Conservation (phyloP, 176 grass and related monocot genomes). For the Ensete glaucum region DNA sequence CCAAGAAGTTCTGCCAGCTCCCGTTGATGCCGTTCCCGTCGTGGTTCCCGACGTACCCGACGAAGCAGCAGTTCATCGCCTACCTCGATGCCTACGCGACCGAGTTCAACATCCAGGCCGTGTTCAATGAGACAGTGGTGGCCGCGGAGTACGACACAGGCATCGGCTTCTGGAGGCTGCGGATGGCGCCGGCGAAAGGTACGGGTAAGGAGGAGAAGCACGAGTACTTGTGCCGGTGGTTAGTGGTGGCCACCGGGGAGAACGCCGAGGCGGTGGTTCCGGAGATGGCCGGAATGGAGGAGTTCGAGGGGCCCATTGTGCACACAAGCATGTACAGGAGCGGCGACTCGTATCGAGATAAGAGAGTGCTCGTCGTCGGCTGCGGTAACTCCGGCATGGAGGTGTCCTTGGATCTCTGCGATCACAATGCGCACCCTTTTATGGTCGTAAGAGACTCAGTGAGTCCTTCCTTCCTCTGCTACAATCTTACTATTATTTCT, state of each 20-base stretch:
- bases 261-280: slow-evolving; percentile 67
- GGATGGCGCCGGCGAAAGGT: neutral
- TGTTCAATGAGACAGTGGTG: slow-evolving; percentile 43
- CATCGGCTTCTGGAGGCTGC: slow-evolving; percentile 42
- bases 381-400: slow-evolving; percentile 94
- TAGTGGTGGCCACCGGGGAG: slow-evolving; percentile 82
- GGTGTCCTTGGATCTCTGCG: slow-evolving; percentile 62
- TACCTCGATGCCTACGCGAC: slow-evolving; percentile 52
- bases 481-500: neutral
- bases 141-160: slow-evolving; percentile 45
- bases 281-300: slow-evolving; percentile 47
- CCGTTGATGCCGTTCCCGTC: slow-evolving; percentile 57
- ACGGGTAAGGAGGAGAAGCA: slow-evolving; percentile 15
- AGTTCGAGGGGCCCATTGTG: slow-evolving; percentile 40
- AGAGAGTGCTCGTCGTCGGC: slow-evolving; percentile 67
- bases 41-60: slow-evolving; percentile 51
- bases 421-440: slow-evolving; percentile 55
- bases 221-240: slow-evolving; percentile 50
- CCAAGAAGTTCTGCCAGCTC: slow-evolving; percentile 70
- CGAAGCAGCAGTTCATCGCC: slow-evolving; percentile 66
- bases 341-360: slow-evolving; percentile 38
- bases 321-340: slow-evolving; percentile 67
- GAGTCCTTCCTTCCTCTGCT: slow-evolving; percentile 9
- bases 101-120: slow-evolving; percentile 34
- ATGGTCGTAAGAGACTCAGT: slow-evolving; percentile 79